phyloP scores from a whole-genome alignment of 2,329 filamentous ascomycete species.

The Stagonosporopsis chrysanthemi region DNA sequence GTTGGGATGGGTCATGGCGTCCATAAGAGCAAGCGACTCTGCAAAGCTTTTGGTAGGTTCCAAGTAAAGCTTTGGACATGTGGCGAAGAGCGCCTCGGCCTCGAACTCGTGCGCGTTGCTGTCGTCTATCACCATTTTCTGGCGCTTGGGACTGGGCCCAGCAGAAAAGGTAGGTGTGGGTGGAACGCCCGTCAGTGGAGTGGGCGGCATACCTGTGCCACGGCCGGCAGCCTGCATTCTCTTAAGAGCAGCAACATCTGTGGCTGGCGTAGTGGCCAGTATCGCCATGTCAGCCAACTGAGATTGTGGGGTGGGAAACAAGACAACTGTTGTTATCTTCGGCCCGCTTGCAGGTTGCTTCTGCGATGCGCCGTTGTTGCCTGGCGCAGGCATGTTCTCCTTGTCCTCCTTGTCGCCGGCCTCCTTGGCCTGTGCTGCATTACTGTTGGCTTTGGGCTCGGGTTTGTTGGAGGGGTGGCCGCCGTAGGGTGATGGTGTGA shows the following conservation, averaged over 20 bases:
- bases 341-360: constrained; percentile 57
- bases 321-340: constrained; percentile 77
- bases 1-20: constrained; percentile 76
- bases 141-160: constrained; percentile 73
- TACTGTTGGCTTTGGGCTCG: constrained; percentile 33
- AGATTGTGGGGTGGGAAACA: constrained; percentile 82
- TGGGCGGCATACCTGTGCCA: constrained; percentile 68
- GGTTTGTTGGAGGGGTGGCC: constrained; percentile 65
- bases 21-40: constrained; percentile 75
- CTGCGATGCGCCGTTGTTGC: constrained; percentile 50
- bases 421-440: constrained; percentile 34
- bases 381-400: constrained; percentile 65
- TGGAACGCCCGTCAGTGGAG: constrained; percentile 63
- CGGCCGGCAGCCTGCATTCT: constrained; percentile 57
- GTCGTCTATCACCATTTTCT: constrained; percentile 78
- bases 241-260: constrained; percentile 58
- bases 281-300: constrained; percentile 78
- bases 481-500: constrained; percentile 87
- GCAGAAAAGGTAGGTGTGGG: constrained; percentile 64
- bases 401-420: constrained; percentile 54
- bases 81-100: constrained; percentile 75
- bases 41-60: constrained; percentile 75
- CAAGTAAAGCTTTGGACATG: constrained; percentile 76
- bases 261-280: constrained; percentile 72
- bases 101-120: constrained; percentile 78